These are phyloP conservation scores for Apiospora saccharicola DNA, from an alignment of 2,329 filamentous ascomycete genomes.

Conservation along the genomic window DNA sequence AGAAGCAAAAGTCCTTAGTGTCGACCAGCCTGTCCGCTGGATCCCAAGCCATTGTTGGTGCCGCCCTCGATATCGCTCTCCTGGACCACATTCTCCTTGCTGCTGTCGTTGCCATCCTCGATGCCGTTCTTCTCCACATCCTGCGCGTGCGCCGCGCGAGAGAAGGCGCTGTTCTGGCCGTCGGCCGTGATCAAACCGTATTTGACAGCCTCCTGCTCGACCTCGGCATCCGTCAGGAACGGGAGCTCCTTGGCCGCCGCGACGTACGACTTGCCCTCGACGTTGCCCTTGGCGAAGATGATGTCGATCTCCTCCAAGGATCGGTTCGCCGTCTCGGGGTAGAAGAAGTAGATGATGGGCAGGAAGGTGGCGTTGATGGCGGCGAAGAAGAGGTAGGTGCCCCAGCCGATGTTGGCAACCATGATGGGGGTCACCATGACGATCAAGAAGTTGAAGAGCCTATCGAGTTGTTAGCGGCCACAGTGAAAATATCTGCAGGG, in stretches of 20 bases:
- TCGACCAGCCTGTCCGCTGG: not conserved
- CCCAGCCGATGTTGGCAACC: constrained; percentile 63
- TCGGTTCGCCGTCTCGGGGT: constrained; percentile 58
- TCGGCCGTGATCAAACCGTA: constrained; percentile 35
- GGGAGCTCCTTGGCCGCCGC: constrained; percentile 64
- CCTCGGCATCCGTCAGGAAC: constrained; percentile 56
- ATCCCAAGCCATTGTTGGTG: not conserved
- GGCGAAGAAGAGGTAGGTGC: constrained; percentile 55
- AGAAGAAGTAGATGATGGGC: constrained; percentile 57
- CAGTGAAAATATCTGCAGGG: no score
- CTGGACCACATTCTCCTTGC: constrained; percentile 16
- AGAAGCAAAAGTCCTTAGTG: not conserved
- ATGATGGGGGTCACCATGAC: constrained; percentile 72
- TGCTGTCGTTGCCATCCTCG: constrained; percentile 24
- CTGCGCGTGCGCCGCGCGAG: not conserved
- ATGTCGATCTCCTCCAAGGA: constrained; percentile 64
- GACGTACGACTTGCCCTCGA: constrained; percentile 68
- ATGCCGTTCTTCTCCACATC: constrained; percentile 19
- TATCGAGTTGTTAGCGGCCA: constrained; percentile 47
- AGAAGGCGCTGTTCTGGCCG: constrained; percentile 17
- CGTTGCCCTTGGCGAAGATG: constrained; percentile 65
- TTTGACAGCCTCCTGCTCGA: constrained; percentile 54
- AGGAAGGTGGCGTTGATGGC: constrained; percentile 56
- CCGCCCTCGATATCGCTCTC: constrained; percentile 12
- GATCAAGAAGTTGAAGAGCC: constrained; percentile 58